Percentiles rank a stretch among this genome's conserved stretches.
phyloP scores from a whole-genome alignment of 495 filamentous ascomycete genomes.

The Aspergillus biplanus region DNA sequence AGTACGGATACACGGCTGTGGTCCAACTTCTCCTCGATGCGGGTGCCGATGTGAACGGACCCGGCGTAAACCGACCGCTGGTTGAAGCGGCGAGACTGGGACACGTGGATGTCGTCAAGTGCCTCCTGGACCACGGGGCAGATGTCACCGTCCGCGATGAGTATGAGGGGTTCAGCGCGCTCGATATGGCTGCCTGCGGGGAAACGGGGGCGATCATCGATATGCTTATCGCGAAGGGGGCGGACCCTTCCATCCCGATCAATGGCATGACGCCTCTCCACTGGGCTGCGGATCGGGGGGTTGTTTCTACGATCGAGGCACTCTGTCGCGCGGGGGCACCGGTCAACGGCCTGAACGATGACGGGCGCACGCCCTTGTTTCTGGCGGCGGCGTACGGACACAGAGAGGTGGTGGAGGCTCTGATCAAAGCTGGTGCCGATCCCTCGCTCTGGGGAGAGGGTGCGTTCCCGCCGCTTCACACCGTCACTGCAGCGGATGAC shows the following conservation, averaged over 20 bases:
- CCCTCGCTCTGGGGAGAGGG: background rate
- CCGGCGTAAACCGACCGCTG: background rate
- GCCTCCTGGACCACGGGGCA: background rate
- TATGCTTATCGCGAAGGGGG: background rate
- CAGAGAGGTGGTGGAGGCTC: background rate
- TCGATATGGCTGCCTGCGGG: background rate
- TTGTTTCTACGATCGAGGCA: background rate
- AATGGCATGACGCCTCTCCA: background rate
- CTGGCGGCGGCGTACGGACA: background rate
- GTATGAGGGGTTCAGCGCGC: background rate
- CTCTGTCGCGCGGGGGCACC: background rate
- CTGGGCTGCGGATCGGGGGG: background rate
- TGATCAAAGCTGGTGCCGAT: background rate
- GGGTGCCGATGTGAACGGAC: background rate
- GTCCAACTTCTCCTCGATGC: background rate
- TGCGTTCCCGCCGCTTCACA: background rate
- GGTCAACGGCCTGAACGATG: background rate
- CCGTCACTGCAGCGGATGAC: background rate
- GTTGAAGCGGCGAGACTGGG: background rate
- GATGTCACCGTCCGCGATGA: background rate
- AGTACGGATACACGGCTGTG: background rate
- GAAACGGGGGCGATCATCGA: background rate
- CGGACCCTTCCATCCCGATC: background rate
- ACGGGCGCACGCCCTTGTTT: background rate
- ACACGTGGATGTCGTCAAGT: background rate